Conservation (phyloP, 78 protist species). For the Fonticula alba region DNA sequence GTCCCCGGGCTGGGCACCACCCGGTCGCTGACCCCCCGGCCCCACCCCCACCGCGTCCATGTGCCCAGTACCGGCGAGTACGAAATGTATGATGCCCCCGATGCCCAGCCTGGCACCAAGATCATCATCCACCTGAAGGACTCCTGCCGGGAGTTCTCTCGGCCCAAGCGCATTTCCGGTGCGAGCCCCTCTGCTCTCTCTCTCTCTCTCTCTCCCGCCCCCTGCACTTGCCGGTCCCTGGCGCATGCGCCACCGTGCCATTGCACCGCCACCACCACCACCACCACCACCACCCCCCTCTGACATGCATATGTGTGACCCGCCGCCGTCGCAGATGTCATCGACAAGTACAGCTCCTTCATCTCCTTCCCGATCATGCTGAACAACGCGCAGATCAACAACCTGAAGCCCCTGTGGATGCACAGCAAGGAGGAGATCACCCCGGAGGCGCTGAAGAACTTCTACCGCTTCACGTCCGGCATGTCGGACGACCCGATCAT, state of each 20-base stretch:
- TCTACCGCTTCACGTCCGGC: conserved; percentile 28
- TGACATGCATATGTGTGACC: not conserved
- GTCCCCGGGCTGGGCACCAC: not conserved
- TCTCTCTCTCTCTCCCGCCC: not conserved
- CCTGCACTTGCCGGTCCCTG: not conserved
- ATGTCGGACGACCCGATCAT: conserved; percentile 44
- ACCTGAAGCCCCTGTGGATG: conserved; percentile 70
- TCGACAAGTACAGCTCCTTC: conserved; percentile 63
- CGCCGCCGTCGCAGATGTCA: conserved; percentile 5
- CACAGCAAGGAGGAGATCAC: conserved; percentile 36
- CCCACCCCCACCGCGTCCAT: not conserved
- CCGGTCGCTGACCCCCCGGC: not conserved
- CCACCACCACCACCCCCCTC: not conserved
- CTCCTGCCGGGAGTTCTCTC: conserved; percentile 33
- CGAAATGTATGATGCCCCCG: conserved; percentile 47
- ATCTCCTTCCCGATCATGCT: conserved; percentile 60
- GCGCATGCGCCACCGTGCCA: not conserved
- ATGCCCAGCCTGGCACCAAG: conserved; percentile 72
- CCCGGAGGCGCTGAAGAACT: conserved; percentile 47
- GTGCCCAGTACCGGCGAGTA: conserved; percentile 24
- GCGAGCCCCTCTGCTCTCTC: not conserved
- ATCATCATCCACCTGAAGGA: conserved; percentile 50
- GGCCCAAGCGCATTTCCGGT: conserved; percentile 1
- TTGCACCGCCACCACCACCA: not conserved
- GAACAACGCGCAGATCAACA: conserved; percentile 59